phyloP scores from a whole-genome alignment of 2,329 filamentous ascomycete genomes.

The Phaeosphaeriaceae sp. region DNA sequence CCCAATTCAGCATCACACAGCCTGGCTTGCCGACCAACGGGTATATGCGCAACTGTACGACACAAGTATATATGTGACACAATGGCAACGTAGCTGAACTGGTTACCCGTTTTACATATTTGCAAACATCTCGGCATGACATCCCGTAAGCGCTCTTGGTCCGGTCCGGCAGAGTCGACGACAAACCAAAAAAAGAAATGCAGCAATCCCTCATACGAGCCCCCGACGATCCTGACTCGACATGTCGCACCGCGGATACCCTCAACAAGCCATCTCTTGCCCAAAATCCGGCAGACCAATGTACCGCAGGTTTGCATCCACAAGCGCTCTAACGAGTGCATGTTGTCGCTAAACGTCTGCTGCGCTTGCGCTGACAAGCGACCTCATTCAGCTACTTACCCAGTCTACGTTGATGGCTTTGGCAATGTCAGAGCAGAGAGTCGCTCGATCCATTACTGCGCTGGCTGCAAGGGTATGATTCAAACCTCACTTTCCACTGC shows the following conservation, averaged over 20 bases:
- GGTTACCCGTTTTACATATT: background rate
- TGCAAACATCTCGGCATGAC: background rate
- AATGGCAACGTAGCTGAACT: background rate
- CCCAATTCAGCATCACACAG: background rate
- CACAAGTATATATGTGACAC: conserved; percentile 1
- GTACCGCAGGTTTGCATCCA: background rate
- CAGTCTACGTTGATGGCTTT: background rate
- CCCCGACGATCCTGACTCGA: background rate
- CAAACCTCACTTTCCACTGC: background rate
- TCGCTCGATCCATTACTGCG: background rate
- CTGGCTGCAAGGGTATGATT: background rate
- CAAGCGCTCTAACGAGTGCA: background rate
- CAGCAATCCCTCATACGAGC: background rate
- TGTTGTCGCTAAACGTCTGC: background rate
- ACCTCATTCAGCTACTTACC: background rate
- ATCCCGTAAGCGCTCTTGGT: conserved; percentile 1
- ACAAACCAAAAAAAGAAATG: background rate
- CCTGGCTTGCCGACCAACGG: background rate
- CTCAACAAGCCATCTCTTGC: background rate
- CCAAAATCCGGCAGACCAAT: background rate
- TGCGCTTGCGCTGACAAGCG: conserved; percentile 1
- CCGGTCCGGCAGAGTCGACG: background rate
- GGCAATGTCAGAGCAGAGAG: background rate
- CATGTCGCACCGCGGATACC: background rate
- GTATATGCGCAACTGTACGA: background rate